phyloP scores from a whole-genome alignment of 2,329 filamentous ascomycete genomes.

The Neonectria punicea region DNA sequence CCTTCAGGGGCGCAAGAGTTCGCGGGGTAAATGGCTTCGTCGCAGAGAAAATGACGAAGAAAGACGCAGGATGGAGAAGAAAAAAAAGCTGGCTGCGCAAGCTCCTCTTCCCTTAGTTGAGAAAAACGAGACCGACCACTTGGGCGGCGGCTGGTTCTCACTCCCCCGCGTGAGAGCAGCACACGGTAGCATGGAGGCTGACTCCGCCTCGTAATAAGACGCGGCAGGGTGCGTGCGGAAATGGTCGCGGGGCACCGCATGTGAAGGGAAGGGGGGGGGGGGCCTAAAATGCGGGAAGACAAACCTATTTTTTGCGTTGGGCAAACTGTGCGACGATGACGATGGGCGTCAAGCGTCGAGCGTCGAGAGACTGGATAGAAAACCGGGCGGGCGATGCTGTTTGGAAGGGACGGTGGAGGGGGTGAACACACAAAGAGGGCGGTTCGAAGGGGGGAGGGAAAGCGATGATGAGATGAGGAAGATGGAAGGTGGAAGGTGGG shows the following conservation, averaged over 20 bases:
- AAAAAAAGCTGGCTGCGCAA: background rate
- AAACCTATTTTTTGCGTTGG: conserved; percentile 14
- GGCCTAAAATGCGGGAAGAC: conserved; percentile 2
- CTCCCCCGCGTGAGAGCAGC: conserved; percentile 11
- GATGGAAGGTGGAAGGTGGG: conserved; percentile 11
- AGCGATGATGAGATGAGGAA: conserved; percentile 31
- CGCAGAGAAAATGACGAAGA: background rate
- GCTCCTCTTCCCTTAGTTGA: background rate
- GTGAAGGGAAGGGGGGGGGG: conserved; percentile 2
- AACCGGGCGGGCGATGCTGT: background rate
- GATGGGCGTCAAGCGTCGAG: conserved; percentile 9
- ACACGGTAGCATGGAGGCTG: background rate
- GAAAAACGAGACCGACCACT: conserved; percentile 14
- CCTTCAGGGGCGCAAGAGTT: conserved; percentile 10
- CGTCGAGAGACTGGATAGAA: conserved; percentile 23
- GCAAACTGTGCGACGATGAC: conserved; percentile 3
- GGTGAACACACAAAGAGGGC: conserved; percentile 23
- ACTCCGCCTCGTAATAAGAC: conserved; percentile 11
- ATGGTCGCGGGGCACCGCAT: conserved; percentile 18
- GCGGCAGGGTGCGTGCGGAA: conserved; percentile 19
- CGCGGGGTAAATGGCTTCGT: conserved; percentile 12
- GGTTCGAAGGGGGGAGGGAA: conserved; percentile 20
- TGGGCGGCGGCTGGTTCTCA: conserved; percentile 1
- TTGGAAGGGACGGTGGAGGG: conserved; percentile 30
- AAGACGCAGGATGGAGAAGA: conserved; percentile 8